Conservation (phyloP, 176 grass and related monocot genomes). For the Musa acuminata region DNA sequence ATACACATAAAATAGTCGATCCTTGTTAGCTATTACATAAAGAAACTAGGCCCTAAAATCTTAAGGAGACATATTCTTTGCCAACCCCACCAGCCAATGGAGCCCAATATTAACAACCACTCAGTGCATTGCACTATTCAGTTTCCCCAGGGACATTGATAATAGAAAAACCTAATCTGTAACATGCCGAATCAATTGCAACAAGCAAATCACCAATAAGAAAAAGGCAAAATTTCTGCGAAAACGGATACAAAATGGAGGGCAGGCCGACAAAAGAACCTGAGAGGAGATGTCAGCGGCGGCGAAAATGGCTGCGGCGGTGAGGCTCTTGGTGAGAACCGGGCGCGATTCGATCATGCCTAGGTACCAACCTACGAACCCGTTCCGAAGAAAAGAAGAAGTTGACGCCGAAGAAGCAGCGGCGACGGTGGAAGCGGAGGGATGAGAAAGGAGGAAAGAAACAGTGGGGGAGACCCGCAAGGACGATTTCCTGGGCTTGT, state of each 20-base stretch:
- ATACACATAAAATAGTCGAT: no score
- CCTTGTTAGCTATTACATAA: no score
- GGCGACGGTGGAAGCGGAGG: neutral
- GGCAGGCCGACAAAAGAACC: conserved; percentile 26
- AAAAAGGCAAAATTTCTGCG: neutral
- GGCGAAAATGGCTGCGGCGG: conserved; percentile 73
- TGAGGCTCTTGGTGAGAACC: conserved; percentile 81
- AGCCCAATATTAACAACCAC: neutral
- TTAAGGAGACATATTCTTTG: neutral
- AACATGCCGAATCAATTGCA: neutral
- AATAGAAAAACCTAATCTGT: neutral
- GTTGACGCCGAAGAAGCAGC: conserved; percentile 5
- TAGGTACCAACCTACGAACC: conserved; percentile 63
- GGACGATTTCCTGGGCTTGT: conserved; percentile 5
- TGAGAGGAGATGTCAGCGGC: conserved; percentile 70
- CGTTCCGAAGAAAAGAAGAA: conserved; percentile 17
- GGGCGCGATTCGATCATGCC: conserved; percentile 58
- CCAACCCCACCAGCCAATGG: neutral
- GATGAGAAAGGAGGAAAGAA: conserved; percentile 11
- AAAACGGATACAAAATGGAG: neutral
- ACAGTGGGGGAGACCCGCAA: conserved; percentile 1
- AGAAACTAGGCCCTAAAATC: neutral
- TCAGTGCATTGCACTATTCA: neutral
- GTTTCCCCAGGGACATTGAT: neutral
- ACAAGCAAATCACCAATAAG: neutral